Percentiles rank a stretch among this genome's conserved stretches.
phyloP scores from a whole-genome alignment of 2,329 filamentous ascomycete genomes.

The Alternaria sp. region DNA sequence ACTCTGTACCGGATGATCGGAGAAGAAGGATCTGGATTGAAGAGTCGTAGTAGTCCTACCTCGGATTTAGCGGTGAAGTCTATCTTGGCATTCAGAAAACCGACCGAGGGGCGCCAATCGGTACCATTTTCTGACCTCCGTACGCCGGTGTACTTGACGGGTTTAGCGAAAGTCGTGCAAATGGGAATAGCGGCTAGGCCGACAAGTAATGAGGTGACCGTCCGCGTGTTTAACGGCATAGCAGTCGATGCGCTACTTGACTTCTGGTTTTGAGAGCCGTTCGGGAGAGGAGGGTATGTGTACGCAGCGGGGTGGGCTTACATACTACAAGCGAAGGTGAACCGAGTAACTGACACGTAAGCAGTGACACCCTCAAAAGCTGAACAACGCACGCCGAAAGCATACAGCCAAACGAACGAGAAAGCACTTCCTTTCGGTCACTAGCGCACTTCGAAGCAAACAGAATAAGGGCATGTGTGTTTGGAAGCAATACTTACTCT shows the following conservation, averaged over 20 bases:
- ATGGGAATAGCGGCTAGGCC: rapidly evolving
- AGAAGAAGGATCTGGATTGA: neutral
- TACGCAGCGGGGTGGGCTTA: neutral
- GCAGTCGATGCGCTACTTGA: neutral
- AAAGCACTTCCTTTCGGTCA: neutral
- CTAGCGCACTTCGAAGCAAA: neutral
- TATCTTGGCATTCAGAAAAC: too few species aligned
- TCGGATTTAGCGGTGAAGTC: neutral
- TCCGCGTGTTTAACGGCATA: neutral
- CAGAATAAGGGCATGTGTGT: neutral
- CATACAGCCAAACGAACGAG: neutral
- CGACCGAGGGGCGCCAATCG: neutral
- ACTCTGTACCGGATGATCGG: neutral
- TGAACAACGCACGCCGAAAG: neutral
- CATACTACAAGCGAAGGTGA: neutral
- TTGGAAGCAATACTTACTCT: too few species aligned
- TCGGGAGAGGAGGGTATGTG: neutral
- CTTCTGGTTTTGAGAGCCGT: neutral
- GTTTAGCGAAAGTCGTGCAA: neutral
- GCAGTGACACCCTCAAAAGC: neutral
- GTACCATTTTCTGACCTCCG: neutral
- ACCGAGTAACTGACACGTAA: neutral
- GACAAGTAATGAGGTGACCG: neutral
- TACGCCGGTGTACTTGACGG: neutral
- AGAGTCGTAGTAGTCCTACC: neutral